Percentiles rank a stretch among this genome's conserved stretches.
Conservation (phyloP, 345 rosid species). For the Pistacia atlantica region DNA sequence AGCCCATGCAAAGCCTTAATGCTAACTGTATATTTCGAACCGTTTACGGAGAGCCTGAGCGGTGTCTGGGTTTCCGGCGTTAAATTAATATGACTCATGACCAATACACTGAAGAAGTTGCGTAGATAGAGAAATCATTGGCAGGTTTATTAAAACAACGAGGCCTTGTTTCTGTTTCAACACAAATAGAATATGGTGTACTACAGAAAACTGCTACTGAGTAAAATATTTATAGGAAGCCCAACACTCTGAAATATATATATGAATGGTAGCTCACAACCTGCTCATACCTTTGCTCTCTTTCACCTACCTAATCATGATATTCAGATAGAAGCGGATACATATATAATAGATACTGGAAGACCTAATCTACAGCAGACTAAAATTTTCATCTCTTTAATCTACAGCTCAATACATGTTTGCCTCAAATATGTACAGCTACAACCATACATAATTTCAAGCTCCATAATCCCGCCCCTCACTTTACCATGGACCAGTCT, state of each 20-base stretch:
- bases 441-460: conserved; percentile 26
- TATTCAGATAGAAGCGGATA: conserved; percentile 13
- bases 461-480: conserved; percentile 22
- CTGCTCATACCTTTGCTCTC: conserved; percentile 9
- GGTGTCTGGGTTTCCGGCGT: too few relatives aligned
- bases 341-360: conserved; percentile 4
- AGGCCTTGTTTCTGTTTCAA: too few relatives aligned
- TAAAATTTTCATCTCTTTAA: conserved; percentile 14
- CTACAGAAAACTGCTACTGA: not conserved
- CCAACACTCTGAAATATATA: not conserved
- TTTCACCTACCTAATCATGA: conserved; percentile 13
- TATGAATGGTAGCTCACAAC: not conserved
- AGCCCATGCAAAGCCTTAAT: too few relatives aligned
- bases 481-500: conserved; percentile 88
- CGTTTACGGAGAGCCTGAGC: too few relatives aligned
- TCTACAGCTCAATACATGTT: conserved; percentile 29
- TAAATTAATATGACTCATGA: too few relatives aligned
- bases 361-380: conserved; percentile 20
- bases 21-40: too few relatives aligned
- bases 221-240: not conserved
- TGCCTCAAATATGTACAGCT: conserved; percentile 44
- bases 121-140: too few relatives aligned
- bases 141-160: too few relatives aligned
- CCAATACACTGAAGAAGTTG: too few relatives aligned
- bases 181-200: not conserved